Evolutionary conservation across 805 yeast genomes (phyloP), one percentile per base, ranked within the genome.

Genomic region (Zygoascus bituminiphila): DNA sequence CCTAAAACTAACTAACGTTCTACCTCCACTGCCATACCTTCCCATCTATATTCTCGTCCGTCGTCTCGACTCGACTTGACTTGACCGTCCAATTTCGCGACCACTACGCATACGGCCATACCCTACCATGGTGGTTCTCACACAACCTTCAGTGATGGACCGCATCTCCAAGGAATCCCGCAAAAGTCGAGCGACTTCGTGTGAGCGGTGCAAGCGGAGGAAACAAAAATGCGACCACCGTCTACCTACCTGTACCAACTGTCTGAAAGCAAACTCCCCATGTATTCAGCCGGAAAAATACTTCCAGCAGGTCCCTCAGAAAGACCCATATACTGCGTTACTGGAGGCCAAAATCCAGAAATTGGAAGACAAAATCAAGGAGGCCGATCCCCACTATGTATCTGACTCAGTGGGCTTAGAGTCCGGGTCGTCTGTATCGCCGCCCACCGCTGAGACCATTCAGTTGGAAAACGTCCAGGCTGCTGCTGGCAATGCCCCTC

Each of bases 221-320:
- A 38, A 44, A 15, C 39, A 57, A 38, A 55, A 51, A 57, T 81
- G 87, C 64, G 85, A 81, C 55, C 84, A 79, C 48, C 68, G 81
- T 43, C 62, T 74, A 10, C 86, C 86, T 5, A 70, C 78, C 44
- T 81, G 87, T 57, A 77, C 84, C 4, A 78, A 80, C 38, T 81
- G 87, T 64, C 64, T 80, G 47, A 79, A 79, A 57, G 81, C 85
- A 1, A 79, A 77, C 26, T 78, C 74, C 5, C 66, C 72, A 50
- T 81, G 87, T 60, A 68, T 79, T 5, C 82, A 81, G 59, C 88
- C 88, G 0, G 79, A 76, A 4, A 72, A 78, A 45, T 80, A 80
- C 53, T 72, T 75, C 0, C 67, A 64, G 4, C 69, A 65, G 53
- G 62, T 67, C 10, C 73, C 72, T 10, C 63, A 62, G 4, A 78